Base-by-base conservation (phyloP, 306 rosid genomes). In the Psophocarpus tetragonolobus region DNA sequence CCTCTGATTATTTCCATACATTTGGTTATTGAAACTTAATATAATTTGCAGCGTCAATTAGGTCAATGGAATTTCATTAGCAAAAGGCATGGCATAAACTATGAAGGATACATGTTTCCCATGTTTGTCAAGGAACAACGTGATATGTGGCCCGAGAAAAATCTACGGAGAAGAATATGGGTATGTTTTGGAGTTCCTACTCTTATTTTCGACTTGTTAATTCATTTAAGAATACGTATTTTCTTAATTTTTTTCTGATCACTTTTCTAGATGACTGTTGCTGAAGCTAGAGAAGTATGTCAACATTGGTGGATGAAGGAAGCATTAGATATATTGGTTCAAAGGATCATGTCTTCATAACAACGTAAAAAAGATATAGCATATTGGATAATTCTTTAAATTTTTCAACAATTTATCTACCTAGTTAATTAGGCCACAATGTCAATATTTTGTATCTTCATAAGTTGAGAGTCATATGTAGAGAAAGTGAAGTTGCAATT, bases 271-370 rank as follows among this genome's bases (percentile, higher is more conserved):
- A 88, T 95, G 99, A 86, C 63, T 51, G 93, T 85, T 11, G 77
- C 65, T 2, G 85, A 88, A 83, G 99, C 99, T 1, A 87, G 88
- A 87, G 97, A 91, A 81, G 97, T 84, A 36, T 95, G 99, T 62
- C 91, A 88, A 66, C 99, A 95, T 73, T 88, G 94, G 97, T 95
- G 99, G 99, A 95, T 95, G 99, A 91, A 95, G 79, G 98, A 95
- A 81, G 99, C 99, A 36, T 85, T 95, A 36, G 97, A 95, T 79
- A 84, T 83, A 76, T 88, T 95, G 83, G 94, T 95, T 27, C 82
- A 91, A 71, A 62, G 98, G 77, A 83, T 88, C 26, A 39, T 53
- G n/a, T 77, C 87, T 50, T 66, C 76, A 9, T 54, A 74, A 11
- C 76, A 82, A 20, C 56, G 53, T 45, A 17, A 41, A 51, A 41